Percentiles rank a stretch among this genome's conserved stretches.
Evolutionary conservation across 2,329 filamentous ascomycete species (phyloP).

Genomic region (Didymella arachidicola): DNA sequence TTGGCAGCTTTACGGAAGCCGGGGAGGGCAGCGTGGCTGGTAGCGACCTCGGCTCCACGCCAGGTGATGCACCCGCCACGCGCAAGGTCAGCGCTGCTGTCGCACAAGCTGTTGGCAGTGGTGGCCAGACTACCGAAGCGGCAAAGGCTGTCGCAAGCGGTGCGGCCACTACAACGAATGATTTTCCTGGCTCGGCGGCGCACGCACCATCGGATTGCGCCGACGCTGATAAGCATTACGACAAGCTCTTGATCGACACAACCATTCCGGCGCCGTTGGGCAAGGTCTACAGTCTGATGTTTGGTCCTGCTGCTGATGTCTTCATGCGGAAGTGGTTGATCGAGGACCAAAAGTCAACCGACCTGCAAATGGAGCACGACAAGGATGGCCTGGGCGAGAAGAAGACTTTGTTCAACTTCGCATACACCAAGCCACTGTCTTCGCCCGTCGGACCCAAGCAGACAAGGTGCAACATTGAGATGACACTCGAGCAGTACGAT

Average conservation of each 20-base stretch:
- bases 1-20: constrained; percentile 68
- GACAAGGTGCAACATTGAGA: constrained; percentile 90
- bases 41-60: constrained; percentile 60
- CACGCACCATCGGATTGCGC: constrained; percentile 87
- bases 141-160: constrained; percentile 52
- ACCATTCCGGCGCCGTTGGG: constrained; percentile 85
- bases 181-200: constrained; percentile 84
- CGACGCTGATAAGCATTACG: constrained; percentile 80
- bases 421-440: constrained; percentile 90
- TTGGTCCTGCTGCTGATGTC: constrained; percentile 77
- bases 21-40: constrained; percentile 62
- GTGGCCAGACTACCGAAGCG: constrained; percentile 44
- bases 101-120: constrained; percentile 51
- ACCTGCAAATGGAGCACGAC: constrained; percentile 84
- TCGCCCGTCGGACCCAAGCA: constrained; percentile 87
- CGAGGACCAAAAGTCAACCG: constrained; percentile 85
- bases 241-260: constrained; percentile 85
- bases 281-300: constrained; percentile 88
- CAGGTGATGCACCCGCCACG: constrained; percentile 57
- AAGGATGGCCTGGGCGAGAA: constrained; percentile 79
- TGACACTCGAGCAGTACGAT: constrained; percentile 84
- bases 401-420: constrained; percentile 76
- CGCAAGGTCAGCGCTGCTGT: constrained; percentile 74
- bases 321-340: constrained; percentile 90
- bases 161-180: constrained; percentile 57